phyloP scores from a whole-genome alignment of 2,329 filamentous ascomycete genomes.

The Simplicillium sp. region DNA sequence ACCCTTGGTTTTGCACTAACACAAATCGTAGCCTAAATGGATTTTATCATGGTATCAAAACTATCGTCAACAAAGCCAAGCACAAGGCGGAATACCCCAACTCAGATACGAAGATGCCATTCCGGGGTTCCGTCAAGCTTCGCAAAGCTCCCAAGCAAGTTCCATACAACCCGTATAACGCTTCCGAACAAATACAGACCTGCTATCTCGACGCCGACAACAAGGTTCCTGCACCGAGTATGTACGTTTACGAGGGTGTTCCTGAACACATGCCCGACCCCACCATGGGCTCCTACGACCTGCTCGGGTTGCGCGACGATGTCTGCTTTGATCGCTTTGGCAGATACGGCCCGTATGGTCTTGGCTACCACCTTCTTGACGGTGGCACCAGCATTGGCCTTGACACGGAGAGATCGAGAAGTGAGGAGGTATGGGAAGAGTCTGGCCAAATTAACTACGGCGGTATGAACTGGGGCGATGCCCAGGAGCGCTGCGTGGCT shows the following conservation, averaged over 20 bases:
- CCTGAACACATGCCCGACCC: constrained; percentile 70
- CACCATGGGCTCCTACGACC: constrained; percentile 64
- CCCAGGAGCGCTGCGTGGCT: constrained; percentile 43
- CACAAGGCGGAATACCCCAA: constrained; percentile 69
- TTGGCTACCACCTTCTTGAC: constrained; percentile 66
- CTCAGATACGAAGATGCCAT: constrained; percentile 6
- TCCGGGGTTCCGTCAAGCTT: constrained; percentile 1
- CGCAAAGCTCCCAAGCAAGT: constrained; percentile 31
- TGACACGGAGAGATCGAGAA: constrained; percentile 62
- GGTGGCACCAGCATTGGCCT: constrained; percentile 66
- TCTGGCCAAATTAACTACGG: constrained; percentile 48
- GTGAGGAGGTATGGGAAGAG: constrained; percentile 46
- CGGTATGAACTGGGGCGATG: constrained; percentile 42
- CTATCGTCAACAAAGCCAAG: constrained; percentile 51
- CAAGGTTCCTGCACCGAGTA: constrained; percentile 46
- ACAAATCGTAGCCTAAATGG: constrained; percentile 54
- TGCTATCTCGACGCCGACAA: constrained; percentile 57
- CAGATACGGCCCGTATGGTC: constrained; percentile 73
- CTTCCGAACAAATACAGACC: constrained; percentile 41
- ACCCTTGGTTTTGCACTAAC: neutral
- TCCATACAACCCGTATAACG: constrained; percentile 61
- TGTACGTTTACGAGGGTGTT: constrained; percentile 61
- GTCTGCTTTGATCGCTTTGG: constrained; percentile 85
- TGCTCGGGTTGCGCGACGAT: constrained; percentile 66
- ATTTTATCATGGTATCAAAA: constrained; percentile 71